phyloP scores from a whole-genome alignment of 495 filamentous ascomycete genomes.

The Entonaema liquescens region DNA sequence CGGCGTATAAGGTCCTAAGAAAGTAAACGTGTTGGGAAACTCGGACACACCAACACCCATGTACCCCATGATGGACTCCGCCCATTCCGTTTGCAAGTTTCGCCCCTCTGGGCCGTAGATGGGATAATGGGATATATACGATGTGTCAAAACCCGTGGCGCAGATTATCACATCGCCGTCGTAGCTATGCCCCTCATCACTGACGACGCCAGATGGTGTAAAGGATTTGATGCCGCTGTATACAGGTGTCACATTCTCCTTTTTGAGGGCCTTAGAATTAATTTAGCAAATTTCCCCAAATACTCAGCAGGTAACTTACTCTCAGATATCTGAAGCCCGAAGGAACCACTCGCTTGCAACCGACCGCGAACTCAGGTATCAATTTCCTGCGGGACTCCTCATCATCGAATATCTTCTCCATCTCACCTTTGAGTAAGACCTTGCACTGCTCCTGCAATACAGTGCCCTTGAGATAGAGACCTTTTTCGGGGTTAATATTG shows the following conservation, averaged over 20 bases:
- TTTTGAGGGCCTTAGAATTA: neutral
- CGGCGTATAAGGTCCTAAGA: constrained; percentile 57
- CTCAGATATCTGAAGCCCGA: neutral
- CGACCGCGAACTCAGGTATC: constrained; percentile 54
- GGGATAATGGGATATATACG: constrained; percentile 31
- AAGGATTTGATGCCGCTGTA: constrained; percentile 54
- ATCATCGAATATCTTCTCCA: constrained; percentile 53
- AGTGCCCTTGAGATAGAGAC: constrained; percentile 44
- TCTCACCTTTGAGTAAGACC: constrained; percentile 48
- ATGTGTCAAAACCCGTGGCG: constrained; percentile 58
- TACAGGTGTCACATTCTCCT: constrained; percentile 55
- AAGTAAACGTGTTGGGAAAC: constrained; percentile 60
- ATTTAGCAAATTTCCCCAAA: neutral
- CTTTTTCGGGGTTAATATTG: constrained; percentile 24
- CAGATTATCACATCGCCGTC: constrained; percentile 59
- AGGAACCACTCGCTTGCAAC: neutral
- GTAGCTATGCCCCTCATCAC: constrained; percentile 56
- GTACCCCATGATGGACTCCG: constrained; percentile 51
- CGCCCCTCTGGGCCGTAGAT: constrained; percentile 36
- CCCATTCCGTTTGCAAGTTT: constrained; percentile 48
- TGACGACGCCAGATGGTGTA: constrained; percentile 57
- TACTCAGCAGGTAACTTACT: neutral
- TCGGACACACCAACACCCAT: constrained; percentile 49
- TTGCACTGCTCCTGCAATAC: constrained; percentile 38
- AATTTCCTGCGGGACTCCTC: constrained; percentile 18